These are phyloP conservation scores for Alternaria ventricosa DNA, from an alignment of 2,329 filamentous ascomycete genomes.

Conservation along the genomic window DNA sequence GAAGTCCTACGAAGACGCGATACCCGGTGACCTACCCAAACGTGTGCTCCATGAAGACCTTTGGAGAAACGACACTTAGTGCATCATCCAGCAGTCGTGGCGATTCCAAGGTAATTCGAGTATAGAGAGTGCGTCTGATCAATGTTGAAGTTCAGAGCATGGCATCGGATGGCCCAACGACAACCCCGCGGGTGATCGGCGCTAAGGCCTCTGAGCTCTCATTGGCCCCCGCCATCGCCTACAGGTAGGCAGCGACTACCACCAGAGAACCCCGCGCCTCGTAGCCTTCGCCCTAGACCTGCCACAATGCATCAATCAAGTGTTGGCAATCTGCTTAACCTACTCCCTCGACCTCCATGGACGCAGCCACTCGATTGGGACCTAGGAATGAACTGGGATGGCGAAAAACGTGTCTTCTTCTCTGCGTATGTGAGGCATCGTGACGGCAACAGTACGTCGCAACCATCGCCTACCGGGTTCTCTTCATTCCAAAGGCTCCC, in stretches of 20 bases:
- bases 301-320: background rate
- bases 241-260: background rate
- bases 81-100: background rate
- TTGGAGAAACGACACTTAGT: background rate
- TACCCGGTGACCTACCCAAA: background rate
- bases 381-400: background rate
- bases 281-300: background rate
- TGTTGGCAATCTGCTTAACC: background rate
- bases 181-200: background rate
- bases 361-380: background rate
- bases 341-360: background rate
- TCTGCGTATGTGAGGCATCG: background rate
- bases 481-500: conserved; percentile 13
- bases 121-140: background rate
- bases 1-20: background rate
- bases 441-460: background rate
- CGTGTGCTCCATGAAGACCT: background rate
- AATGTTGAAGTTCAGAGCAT: background rate
- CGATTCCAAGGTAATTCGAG: background rate
- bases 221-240: background rate
- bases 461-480: background rate
- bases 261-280: background rate
- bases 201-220: background rate
- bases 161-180: background rate
- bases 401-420: background rate